phyloP scores from a whole-genome alignment of 129 eudicot genomes.

The Ambrosia trifida region DNA sequence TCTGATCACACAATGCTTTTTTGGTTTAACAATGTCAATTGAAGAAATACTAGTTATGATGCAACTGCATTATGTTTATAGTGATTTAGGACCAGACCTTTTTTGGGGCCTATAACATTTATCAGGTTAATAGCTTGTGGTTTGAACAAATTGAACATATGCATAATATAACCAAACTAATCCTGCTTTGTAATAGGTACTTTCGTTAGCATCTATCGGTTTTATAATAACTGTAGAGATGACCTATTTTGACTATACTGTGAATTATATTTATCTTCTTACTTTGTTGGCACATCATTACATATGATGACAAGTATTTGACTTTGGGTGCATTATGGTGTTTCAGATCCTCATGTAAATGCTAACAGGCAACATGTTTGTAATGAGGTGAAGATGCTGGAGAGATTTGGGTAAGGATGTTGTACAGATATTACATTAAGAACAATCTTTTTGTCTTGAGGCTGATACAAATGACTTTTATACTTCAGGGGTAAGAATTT shows the following conservation, averaged over 20 bases:
- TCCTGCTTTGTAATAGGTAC: conserved; percentile 4
- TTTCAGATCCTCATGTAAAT: conserved; percentile 88
- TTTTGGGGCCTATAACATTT: neutral
- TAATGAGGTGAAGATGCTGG: conserved; percentile 88
- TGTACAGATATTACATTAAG: conserved; percentile 8
- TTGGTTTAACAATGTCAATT: conserved; percentile 8
- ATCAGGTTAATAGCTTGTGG: conserved; percentile 10
- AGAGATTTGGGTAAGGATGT: conserved; percentile 79
- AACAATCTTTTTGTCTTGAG: conserved; percentile 7
- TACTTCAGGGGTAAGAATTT: conserved; percentile 77
- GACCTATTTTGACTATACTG: neutral
- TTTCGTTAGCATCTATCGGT: conserved; percentile 7
- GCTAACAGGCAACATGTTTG: conserved; percentile 71
- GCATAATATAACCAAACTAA: conserved; percentile 11
- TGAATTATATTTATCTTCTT: conserved; percentile 1
- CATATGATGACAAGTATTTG: conserved; percentile 2
- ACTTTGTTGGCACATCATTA: conserved; percentile 20
- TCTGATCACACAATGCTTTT: neutral
- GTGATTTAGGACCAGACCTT: neutral
- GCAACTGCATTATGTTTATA: conserved; percentile 1
- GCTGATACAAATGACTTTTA: conserved; percentile 19
- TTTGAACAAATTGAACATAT: conserved; percentile 16
- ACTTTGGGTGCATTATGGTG: conserved; percentile 27
- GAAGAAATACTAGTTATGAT: neutral
- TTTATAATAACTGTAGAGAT: neutral